phyloP scores from a whole-genome alignment of 176 grass and related monocot species.

The Carex parvula region DNA sequence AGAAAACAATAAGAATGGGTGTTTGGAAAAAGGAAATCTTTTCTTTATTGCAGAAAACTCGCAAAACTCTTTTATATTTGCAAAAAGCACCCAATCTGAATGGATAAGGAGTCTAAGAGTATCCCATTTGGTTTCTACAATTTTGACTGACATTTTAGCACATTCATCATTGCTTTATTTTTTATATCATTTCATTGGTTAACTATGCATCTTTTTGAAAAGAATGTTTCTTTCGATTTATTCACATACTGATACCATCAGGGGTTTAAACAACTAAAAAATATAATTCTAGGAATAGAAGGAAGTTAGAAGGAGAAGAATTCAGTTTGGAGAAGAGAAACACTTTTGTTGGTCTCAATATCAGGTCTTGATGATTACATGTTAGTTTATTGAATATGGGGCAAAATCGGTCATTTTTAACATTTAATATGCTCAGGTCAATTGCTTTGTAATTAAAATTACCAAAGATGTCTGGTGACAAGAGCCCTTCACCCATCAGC shows the following conservation, averaged over 20 bases:
- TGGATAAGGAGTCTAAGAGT: background rate
- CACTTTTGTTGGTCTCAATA: background rate
- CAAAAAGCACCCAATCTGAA: background rate
- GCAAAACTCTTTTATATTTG: background rate
- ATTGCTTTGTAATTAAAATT: background rate
- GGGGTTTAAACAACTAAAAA: too few relatives aligned
- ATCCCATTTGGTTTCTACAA: background rate
- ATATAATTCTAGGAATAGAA: too few relatives aligned
- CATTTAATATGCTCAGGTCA: background rate
- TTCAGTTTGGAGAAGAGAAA: background rate
- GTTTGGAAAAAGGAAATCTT: background rate
- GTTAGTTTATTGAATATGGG: background rate
- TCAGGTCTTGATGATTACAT: background rate
- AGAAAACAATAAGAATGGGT: background rate
- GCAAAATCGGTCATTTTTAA: background rate
- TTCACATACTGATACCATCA: too few relatives aligned
- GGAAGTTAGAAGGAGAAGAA: background rate
- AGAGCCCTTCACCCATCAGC: background rate
- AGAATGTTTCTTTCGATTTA: too few relatives aligned
- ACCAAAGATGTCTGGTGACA: background rate
- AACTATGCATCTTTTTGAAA: background rate
- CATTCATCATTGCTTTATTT: background rate
- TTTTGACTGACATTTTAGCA: background rate
- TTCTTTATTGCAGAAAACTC: background rate
- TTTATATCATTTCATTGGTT: too few relatives aligned